Base-by-base conservation (phyloP, 495 filamentous ascomycete genomes). In the Chaetomium tenue region DNA sequence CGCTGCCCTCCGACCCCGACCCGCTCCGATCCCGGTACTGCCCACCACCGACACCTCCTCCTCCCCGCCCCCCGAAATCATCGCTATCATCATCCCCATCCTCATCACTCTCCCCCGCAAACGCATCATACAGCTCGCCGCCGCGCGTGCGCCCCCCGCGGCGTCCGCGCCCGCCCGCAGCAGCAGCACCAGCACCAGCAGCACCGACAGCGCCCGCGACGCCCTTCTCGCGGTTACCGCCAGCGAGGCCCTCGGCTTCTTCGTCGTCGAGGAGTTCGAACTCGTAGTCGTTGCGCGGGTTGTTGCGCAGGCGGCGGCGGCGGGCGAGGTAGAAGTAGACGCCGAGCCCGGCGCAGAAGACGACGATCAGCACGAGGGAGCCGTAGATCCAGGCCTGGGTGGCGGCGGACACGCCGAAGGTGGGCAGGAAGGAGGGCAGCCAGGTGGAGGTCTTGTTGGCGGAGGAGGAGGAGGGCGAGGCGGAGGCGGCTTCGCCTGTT, bases 371-470 rank as follows among this genome's bases (percentile, higher is more conserved):
- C 20, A 81, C 87, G 25, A 94, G 72, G 22, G 92, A 83, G 52
- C 91, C 92, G 71, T 98, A 98, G 60, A 98, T 97, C 94, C 94
- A 98, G 48, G 89, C 84, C 72, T 95, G 91, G 8, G 93, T 97
- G 63, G 87, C 85, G 69, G 92, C 91, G 15, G 89, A 92, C 42
- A 93, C 88, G 60, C 94, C 94, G 68, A 98, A 95, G n/a, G 91
- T 95, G 9, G 94, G 93, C 67, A 98, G 88, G 81, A 92, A 95
- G 12, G 89, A 91, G 47, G 97, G 81, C 75, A 95, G 89, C 72
- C 84, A 86, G 3, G 85, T 83, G 68, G 77, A 70, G n/a, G 78
- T 71, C 15, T 81, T 20, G 79, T 2, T 71, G 42, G 20, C 63
- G n/a, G 76, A 54, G 12, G 74, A 70, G 12, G 75, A 48, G 57